Evolutionary conservation across 768 basidiomycete species (phyloP), one percentile per base, ranked within the genome.

Genomic region (Mycena rosella): DNA sequence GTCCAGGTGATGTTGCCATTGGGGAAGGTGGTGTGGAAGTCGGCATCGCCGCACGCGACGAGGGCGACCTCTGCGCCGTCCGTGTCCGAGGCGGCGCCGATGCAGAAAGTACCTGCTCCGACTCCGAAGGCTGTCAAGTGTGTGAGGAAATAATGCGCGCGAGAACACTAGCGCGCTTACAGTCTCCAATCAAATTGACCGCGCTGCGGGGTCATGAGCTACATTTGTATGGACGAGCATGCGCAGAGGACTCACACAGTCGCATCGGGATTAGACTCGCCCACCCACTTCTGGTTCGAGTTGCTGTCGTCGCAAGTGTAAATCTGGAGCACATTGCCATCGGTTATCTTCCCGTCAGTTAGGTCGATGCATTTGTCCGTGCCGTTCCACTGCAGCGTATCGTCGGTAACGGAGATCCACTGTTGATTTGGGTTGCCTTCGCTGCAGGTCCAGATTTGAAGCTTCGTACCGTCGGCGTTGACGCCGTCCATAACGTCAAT

Each of bases 21-120:
- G 32, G 6, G 5, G 32, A 34, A 34, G 5, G 5, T 60, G 58
- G 3, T 48, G 6, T 32, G 5, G 60, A 61, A 61, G 57, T 10
- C 26, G 24, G 40, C 17, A 26, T 44, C 26, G 38, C 6, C 11
- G 32, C 60, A 62, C 2, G 3, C 34, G 36, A 27, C 60, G 60
- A 62, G 27, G 13, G 34, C 51, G n/a, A 62, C 60, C 18, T 44
- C 44, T 3, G 60, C 60, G 27, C 34, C 32, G 60, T 38, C 48
- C 20, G 30, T 29, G 60, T 51, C 32, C 7, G 48, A 51, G 17
- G 60, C 48, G 7, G 32, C 60, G n/a, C 34, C 29, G 15, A 62
- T 53, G 49, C 60, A 62, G 49, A n/a, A 40, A 22, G 38, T 8
- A 15, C 38, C 38, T 4, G 17, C 14, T 13, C 14, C 38, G 38